A percentile compares a stretch with the other conserved stretches of the same genome.
Evolutionary conservation across 495 filamentous ascomycete genomes (phyloP).

Genomic region (Niebla homalea): DNA sequence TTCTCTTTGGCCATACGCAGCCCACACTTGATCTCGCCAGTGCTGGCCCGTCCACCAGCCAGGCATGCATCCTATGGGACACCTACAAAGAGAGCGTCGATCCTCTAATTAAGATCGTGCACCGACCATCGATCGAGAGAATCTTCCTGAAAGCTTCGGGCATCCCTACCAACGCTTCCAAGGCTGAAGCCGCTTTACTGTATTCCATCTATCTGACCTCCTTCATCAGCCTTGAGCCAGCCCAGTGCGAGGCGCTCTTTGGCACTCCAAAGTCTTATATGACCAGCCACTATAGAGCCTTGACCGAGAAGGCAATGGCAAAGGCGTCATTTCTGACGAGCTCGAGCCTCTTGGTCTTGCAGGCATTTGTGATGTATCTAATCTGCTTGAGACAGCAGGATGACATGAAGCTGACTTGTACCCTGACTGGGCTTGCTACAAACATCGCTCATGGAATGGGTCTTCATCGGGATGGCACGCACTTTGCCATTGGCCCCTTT

Average conservation of each 20-base stretch:
- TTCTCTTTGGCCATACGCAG: too few species aligned
- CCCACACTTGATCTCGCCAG: too few species aligned
- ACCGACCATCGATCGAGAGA: slow-evolving; percentile 45
- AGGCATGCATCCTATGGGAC: slow-evolving; percentile 42
- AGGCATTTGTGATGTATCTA: slow-evolving; percentile 32
- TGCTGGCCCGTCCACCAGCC: too few species aligned
- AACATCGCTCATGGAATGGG: slow-evolving; percentile 33
- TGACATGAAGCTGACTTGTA: slow-evolving; percentile 31
- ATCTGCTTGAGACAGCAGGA: slow-evolving; percentile 22
- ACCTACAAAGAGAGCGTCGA: slow-evolving; percentile 53
- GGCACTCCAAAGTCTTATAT: slow-evolving; percentile 36
- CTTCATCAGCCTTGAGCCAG: slow-evolving; percentile 25
- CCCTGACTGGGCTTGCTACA: slow-evolving; percentile 28
- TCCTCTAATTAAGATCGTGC: slow-evolving; percentile 57
- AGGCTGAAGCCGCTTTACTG: slow-evolving; percentile 32
- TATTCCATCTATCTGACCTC: slow-evolving; percentile 37
- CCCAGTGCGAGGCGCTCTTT: slow-evolving; percentile 31
- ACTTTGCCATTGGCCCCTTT: slow-evolving; percentile 27
- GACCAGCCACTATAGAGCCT: slow-evolving; percentile 38
- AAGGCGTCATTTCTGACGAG: slow-evolving; percentile 41
- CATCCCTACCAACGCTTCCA: slow-evolving; percentile 22
- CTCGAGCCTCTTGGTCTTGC: slow-evolving; percentile 28
- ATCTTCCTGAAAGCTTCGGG: slow-evolving; percentile 29
- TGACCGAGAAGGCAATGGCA: slow-evolving; percentile 40
- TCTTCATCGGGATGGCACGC: slow-evolving; percentile 30